Evolutionary conservation across 2,329 filamentous ascomycete species (phyloP).

Genomic region (Talaromyces sp.): DNA sequence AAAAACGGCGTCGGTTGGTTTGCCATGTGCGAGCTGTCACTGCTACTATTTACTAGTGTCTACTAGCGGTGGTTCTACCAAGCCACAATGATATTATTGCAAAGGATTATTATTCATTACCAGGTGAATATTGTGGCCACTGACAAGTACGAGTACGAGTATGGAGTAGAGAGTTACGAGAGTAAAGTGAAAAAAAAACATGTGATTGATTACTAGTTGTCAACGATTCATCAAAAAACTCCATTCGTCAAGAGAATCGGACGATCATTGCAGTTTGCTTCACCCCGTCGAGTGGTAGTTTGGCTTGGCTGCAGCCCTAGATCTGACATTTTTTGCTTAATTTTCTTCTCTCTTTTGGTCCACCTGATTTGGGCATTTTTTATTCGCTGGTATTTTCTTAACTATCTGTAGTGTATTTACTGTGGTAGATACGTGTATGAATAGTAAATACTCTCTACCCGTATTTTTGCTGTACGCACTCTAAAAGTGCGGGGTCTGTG

Average conservation of each 20-base stretch:
- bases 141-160: too few relatives aligned
- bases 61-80: not conserved
- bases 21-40: slow-evolving; percentile 2
- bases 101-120: too few relatives aligned
- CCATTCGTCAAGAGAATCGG: not conserved
- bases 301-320: not conserved
- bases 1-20: not conserved
- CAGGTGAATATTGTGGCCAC: too few relatives aligned
- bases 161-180: too few relatives aligned
- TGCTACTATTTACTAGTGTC: not conserved
- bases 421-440: not conserved
- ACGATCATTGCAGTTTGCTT: not conserved
- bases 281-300: not conserved
- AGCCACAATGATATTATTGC: not conserved
- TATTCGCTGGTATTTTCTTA: not conserved
- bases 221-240: not conserved
- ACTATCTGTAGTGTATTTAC: not conserved
- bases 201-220: too few relatives aligned
- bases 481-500: not conserved
- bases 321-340: not conserved
- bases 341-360: not conserved
- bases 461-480: not conserved
- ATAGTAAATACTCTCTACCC: not conserved
- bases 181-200: too few relatives aligned
- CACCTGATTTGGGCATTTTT: not conserved